Evolutionary conservation across 2,329 filamentous ascomycete species (phyloP).

Genomic region (Metarhizium brunneum): DNA sequence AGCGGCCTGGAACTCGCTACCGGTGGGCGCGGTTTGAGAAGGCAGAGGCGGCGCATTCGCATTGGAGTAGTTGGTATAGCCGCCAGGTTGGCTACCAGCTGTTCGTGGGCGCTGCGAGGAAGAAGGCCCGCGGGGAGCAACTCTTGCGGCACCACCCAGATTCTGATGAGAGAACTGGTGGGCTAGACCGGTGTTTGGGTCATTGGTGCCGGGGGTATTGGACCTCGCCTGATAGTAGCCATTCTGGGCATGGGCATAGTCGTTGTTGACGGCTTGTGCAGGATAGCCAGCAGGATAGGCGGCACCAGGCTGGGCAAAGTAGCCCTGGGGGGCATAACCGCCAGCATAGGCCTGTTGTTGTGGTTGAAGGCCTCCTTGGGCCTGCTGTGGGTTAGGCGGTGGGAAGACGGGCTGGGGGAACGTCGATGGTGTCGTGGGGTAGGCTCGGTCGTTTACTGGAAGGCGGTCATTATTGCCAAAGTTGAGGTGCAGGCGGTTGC

Average conservation of each 20-base stretch:
- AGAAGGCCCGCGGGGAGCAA: conserved; percentile 55
- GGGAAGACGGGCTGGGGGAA: conserved; percentile 83
- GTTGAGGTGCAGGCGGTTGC: conserved; percentile 57
- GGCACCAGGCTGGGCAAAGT: conserved; percentile 54
- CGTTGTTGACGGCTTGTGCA: conserved; percentile 29
- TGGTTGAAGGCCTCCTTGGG: conserved; percentile 26
- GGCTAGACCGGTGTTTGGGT: conserved; percentile 82
- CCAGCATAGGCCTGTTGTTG: conserved; percentile 35
- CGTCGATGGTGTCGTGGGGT: conserved; percentile 86
- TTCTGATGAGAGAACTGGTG: conserved; percentile 98
- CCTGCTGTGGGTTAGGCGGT: conserved; percentile 16
- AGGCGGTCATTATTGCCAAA: conserved; percentile 58
- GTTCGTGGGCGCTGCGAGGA: conserved; percentile 75
- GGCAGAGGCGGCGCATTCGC: conserved; percentile 58
- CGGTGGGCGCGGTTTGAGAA: conserved; percentile 45
- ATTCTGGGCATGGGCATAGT: conserved; percentile 42
- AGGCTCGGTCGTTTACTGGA: conserved; percentile 54
- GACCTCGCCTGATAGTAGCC: conserved; percentile 40
- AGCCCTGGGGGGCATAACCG: conserved; percentile 38
- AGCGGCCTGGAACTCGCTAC: conserved; percentile 66
- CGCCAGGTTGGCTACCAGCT: conserved; percentile 60
- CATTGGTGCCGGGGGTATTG: conserved; percentile 56
- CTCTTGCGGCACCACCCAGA: conserved; percentile 63
- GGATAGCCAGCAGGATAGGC: conserved; percentile 40
- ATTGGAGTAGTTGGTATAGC: conserved; percentile 53